Evolutionary conservation across 129 eudicot genomes (phyloP).

Genomic region (Helianthus tuberosus): DNA sequence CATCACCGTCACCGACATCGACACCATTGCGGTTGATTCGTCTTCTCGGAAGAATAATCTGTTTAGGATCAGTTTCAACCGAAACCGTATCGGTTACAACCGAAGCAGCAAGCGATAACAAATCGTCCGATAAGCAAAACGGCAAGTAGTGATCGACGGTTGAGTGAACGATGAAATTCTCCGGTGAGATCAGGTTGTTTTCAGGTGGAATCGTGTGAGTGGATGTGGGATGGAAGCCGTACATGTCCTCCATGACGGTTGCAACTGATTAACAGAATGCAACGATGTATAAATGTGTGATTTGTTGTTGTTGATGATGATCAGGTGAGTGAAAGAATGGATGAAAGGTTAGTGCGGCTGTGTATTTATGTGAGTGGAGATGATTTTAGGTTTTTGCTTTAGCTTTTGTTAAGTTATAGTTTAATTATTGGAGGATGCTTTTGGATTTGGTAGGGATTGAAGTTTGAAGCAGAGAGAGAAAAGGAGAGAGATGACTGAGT

Average conservation of each 20-base stretch:
- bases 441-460: conserved; percentile 32
- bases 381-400: conserved; percentile 18
- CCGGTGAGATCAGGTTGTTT: conserved; percentile 46
- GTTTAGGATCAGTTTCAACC: conserved; percentile 26
- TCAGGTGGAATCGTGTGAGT: conserved; percentile 63
- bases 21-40: conserved; percentile 23
- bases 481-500: not conserved
- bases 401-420: not conserved
- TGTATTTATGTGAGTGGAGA: conserved; percentile 7
- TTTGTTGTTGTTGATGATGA: not conserved
- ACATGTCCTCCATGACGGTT: conserved; percentile 67
- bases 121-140: conserved; percentile 54
- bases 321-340: not conserved
- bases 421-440: conserved; percentile 29
- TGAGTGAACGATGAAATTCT: conserved; percentile 40
- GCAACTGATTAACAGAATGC: not conserved
- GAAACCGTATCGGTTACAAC: conserved; percentile 60
- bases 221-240: conserved; percentile 48
- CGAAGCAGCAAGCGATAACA: conserved; percentile 52
- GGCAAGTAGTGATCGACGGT: conserved; percentile 39
- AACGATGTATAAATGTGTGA: not conserved
- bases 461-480: conserved; percentile 19
- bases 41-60: conserved; percentile 25
- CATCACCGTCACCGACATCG: conserved; percentile 23
- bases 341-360: conserved; percentile 6